phyloP scores from a whole-genome alignment of 495 filamentous ascomycete genomes.

The Lasiosphaeria hispida region DNA sequence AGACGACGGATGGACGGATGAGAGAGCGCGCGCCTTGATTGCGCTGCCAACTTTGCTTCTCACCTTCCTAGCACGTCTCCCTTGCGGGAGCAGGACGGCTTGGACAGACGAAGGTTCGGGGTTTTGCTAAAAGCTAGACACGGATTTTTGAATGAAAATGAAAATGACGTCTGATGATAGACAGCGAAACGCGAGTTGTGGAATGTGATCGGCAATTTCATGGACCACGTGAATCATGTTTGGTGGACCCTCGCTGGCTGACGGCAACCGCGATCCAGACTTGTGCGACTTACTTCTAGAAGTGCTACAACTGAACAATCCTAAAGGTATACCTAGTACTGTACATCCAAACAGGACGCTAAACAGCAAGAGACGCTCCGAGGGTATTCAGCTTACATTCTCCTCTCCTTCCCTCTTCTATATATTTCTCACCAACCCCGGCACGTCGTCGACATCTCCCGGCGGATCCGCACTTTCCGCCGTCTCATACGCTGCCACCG shows the following conservation, averaged over 20 bases:
- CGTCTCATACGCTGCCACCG: conserved; percentile 19
- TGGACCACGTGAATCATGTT: no score
- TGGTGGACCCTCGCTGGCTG: no score
- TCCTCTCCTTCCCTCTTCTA: neutral
- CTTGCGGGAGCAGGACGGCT: no score
- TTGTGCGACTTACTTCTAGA: neutral
- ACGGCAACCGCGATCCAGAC: neutral
- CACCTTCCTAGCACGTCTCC: neutral
- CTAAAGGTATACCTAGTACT: neutral
- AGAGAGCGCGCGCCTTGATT: no score
- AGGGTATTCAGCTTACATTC: neutral
- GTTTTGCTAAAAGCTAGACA: conserved; percentile 9
- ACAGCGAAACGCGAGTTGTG: neutral
- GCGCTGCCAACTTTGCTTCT: neutral
- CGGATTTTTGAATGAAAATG: conserved; percentile 10
- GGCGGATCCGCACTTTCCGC: conserved; percentile 26
- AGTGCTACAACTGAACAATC: neutral
- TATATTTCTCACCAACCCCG: conserved; percentile 33
- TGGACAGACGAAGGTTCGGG: neutral
- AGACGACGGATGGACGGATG: no score
- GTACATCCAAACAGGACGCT: no score
- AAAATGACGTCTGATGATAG: conserved; percentile 19
- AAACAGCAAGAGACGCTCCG: no score
- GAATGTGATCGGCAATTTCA: neutral
- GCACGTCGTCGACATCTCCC: conserved; percentile 35